phyloP scores from a whole-genome alignment of 148 eudicot species.

The Diospyros lotus region DNA sequence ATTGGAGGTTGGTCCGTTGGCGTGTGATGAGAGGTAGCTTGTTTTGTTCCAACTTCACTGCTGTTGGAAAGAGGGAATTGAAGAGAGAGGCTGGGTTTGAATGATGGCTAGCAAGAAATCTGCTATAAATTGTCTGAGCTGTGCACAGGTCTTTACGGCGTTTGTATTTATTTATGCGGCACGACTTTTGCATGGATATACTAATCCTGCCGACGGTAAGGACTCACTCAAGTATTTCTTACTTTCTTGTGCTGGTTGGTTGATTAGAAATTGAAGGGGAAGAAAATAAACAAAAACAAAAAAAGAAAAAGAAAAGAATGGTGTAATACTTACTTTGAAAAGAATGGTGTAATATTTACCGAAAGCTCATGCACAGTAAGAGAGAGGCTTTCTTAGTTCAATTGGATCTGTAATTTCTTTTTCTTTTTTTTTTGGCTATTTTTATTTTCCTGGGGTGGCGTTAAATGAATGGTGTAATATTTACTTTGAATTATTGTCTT shows the following conservation, averaged over 20 bases:
- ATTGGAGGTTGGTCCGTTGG: slow-evolving; percentile 14
- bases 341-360: no score
- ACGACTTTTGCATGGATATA: slow-evolving; percentile 31
- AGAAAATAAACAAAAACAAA: not conserved
- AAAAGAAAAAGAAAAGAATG: no score
- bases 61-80: slow-evolving; percentile 17
- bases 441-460: not conserved
- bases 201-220: slow-evolving; percentile 68
- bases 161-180: slow-evolving; percentile 30
- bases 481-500: not conserved
- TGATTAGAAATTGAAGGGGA: not conserved
- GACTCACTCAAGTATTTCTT: not conserved
- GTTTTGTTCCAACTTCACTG: no score
- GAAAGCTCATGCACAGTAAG: not conserved
- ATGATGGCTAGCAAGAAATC: slow-evolving; percentile 56
- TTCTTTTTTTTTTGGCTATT: not conserved
- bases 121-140: slow-evolving; percentile 15
- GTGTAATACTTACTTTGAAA: no score
- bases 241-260: not conserved
- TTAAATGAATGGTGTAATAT: not conserved
- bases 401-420: no score
- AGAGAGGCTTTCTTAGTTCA: not conserved
- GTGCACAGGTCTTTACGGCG: slow-evolving; percentile 22
- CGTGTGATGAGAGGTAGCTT: slow-evolving; percentile 19
- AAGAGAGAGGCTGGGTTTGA: slow-evolving; percentile 21